These are phyloP conservation scores for Fusarium anthophilum DNA, from an alignment of 2,329 filamentous ascomycete species.

Conservation along the genomic window DNA sequence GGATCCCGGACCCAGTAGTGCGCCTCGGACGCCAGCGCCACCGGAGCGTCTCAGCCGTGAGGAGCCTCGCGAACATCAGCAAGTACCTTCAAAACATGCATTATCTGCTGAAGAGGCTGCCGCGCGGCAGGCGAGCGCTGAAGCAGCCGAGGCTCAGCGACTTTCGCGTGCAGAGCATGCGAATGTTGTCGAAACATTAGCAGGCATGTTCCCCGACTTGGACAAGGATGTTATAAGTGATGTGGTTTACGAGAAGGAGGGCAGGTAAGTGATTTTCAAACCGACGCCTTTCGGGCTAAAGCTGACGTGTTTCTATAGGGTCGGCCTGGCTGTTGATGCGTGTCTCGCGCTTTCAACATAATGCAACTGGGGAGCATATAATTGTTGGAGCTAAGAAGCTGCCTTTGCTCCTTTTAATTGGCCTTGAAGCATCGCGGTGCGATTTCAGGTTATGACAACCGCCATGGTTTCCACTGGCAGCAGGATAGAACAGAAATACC, in stretches of 20 bases:
- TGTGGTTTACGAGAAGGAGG: conserved; percentile 95
- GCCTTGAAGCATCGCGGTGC: neutral
- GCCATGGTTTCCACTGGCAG: neutral
- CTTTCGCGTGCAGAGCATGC: conserved; percentile 86
- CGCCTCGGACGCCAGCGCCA: conserved; percentile 51
- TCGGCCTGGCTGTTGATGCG: conserved; percentile 85
- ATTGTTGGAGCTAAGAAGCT: neutral
- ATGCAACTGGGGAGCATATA: neutral
- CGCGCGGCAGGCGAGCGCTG: conserved; percentile 88
- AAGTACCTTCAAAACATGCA: conserved; percentile 51
- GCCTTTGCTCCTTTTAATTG: neutral
- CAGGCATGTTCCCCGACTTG: conserved; percentile 96
- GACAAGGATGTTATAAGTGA: conserved; percentile 96
- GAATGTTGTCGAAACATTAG: conserved; percentile 91
- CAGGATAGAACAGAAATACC: conserved; percentile 32
- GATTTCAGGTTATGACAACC: conserved; percentile 6
- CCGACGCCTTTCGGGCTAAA: neutral
- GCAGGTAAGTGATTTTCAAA: conserved; percentile 70
- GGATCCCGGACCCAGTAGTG: conserved; percentile 44
- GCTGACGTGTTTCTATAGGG: conserved; percentile 57
- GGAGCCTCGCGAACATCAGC: conserved; percentile 45
- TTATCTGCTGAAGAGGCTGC: conserved; percentile 86
- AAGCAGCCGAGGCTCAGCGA: conserved; percentile 85
- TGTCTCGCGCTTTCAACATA: conserved; percentile 75
- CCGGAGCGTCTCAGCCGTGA: conserved; percentile 47